These are phyloP conservation scores for Neurospora sp. DNA, from an alignment of 495 filamentous ascomycete species.

Conservation along the genomic window DNA sequence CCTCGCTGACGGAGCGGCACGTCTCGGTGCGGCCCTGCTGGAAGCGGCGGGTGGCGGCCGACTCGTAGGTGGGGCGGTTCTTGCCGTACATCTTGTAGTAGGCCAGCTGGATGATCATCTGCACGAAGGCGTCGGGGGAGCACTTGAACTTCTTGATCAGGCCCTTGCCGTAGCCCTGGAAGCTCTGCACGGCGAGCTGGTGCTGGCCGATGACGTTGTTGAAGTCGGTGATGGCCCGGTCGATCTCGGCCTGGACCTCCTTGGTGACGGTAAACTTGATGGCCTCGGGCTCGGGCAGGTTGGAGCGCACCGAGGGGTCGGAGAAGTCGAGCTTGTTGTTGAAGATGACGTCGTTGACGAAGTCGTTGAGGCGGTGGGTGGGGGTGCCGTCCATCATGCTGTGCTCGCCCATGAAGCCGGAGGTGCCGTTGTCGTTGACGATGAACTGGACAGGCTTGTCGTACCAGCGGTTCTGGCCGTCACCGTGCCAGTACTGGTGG, in stretches of 20 bases:
- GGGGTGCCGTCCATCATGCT: conserved; percentile 99
- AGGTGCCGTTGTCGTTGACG: conserved; percentile 93
- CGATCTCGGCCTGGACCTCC: conserved; percentile 62
- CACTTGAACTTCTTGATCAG: conserved; percentile 99
- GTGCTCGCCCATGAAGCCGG: conserved; percentile 97
- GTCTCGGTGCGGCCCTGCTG: conserved; percentile 95
- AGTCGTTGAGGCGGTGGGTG: conserved; percentile 93
- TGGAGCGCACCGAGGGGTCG: conserved; percentile 61
- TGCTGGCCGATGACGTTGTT: conserved; percentile 69
- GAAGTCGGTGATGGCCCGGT: conserved; percentile 67
- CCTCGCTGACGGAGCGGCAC: conserved; percentile 83
- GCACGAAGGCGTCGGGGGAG: conserved; percentile 94
- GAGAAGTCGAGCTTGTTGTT: conserved; percentile 84
- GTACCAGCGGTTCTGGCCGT: conserved; percentile 92
- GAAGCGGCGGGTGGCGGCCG: conserved; percentile 86
- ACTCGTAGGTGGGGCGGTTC: conserved; percentile 97
- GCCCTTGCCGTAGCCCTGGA: conserved; percentile 96
- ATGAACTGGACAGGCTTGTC: conserved; percentile 99
- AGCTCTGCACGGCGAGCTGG: conserved; percentile 87
- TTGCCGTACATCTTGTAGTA: conserved; percentile 99
- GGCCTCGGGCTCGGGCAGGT: conserved; percentile 68
- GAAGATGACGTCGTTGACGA: conserved; percentile 80
- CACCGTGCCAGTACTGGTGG: conserved; percentile 96
- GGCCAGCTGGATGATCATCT: conserved; percentile 97
- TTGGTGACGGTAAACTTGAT: conserved; percentile 69